A percentile compares a stretch with the other conserved stretches of the same genome.
Evolutionary conservation across 129 eudicot genomes (phyloP).

Genomic region (Rutidosis leptorrhynchoides): DNA sequence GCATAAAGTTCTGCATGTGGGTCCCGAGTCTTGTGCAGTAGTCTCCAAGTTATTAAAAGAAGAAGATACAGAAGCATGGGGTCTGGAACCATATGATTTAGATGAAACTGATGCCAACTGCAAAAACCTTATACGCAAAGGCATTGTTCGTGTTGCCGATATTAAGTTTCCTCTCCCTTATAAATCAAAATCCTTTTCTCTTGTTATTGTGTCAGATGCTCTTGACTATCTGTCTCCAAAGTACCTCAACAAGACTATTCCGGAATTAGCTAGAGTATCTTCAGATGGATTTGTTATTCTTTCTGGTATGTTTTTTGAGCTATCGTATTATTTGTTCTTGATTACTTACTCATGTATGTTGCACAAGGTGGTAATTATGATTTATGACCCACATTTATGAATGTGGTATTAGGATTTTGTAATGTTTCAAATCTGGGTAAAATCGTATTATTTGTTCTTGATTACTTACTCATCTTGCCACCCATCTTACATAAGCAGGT

Average conservation of each 20-base stretch:
- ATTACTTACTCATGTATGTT: background rate
- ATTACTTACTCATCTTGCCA: background rate
- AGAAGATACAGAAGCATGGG: conserved; percentile 96
- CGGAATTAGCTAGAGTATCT: conserved; percentile 78
- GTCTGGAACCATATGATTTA: conserved; percentile 89
- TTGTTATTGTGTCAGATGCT: conserved; percentile 90
- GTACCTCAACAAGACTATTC: conserved; percentile 89
- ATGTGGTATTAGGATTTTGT: background rate
- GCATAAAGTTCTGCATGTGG: conserved; percentile 82
- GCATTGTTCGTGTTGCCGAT: conserved; percentile 83
- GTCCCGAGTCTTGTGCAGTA: conserved; percentile 86
- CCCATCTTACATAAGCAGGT: background rate
- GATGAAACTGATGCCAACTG: conserved; percentile 80
- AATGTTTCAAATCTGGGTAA: background rate
- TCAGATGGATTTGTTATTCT: conserved; percentile 83
- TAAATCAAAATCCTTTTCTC: conserved; percentile 70
- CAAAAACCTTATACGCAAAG: conserved; percentile 70
- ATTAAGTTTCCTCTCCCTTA: conserved; percentile 87
- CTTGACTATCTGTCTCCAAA: conserved; percentile 83
- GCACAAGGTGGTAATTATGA: background rate
- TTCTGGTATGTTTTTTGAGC: conserved; percentile 53
- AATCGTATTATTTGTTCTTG: background rate
- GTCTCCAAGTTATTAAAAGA: conserved; percentile 71
- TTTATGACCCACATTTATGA: background rate
- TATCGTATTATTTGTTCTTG: background rate